Conservation (phyloP, 176 grass and related monocot genomes). For the Aegilops bicornis region DNA sequence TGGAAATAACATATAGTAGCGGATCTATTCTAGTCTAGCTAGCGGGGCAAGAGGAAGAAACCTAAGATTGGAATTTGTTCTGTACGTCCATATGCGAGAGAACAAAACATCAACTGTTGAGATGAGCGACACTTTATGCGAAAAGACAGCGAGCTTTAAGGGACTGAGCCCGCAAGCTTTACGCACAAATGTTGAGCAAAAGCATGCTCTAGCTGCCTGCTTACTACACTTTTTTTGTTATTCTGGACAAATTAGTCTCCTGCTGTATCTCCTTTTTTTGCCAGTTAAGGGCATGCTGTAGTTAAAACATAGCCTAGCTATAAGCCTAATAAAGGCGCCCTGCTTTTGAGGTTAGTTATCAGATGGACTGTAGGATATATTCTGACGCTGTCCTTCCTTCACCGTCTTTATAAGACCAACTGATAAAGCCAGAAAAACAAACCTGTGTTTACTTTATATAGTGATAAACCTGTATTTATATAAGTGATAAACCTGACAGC, state of each 20-base stretch:
- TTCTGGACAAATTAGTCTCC: not conserved
- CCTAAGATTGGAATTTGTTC: slow-evolving; percentile 8
- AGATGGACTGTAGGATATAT: not conserved
- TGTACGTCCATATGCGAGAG: not conserved
- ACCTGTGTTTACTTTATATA: not conserved
- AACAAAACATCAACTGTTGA: slow-evolving; percentile 3
- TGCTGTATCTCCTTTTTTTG: not conserved
- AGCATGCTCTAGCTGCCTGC: not conserved
- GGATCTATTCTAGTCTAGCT: too few relatives aligned
- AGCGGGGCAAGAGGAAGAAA: not conserved
- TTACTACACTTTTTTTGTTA: not conserved
- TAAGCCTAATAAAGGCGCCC: not conserved
- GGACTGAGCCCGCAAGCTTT: not conserved
- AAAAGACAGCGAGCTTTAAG: slow-evolving; percentile 38
- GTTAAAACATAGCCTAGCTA: not conserved
- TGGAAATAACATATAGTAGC: not conserved
- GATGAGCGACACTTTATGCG: slow-evolving; percentile 11
- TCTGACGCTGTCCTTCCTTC: not conserved
- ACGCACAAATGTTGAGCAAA: not conserved
- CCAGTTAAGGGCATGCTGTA: not conserved
- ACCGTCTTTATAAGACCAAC: not conserved
- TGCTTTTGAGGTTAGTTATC: not conserved
- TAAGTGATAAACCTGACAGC: not conserved
- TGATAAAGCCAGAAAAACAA: not conserved
- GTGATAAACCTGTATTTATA: not conserved